These are phyloP conservation scores for Pseudopediastrum boryanum DNA, from an alignment of 139 green algal species.

Conservation along the genomic window DNA sequence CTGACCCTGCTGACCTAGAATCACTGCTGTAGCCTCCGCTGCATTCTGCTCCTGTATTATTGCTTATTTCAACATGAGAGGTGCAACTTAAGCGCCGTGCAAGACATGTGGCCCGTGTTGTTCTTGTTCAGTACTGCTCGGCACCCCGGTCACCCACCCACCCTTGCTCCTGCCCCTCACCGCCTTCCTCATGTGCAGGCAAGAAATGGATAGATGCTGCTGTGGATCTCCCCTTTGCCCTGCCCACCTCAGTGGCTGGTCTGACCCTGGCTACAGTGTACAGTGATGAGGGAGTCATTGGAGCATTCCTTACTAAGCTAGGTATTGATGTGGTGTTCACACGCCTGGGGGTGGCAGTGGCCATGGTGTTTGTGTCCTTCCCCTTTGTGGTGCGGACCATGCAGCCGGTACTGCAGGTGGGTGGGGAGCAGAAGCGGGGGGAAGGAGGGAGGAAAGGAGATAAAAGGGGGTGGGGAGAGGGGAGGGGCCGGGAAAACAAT, in stretches of 20 bases:
- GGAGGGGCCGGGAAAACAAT: too few relatives aligned
- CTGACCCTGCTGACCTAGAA: too few relatives aligned
- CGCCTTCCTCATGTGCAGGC: constrained; percentile 21
- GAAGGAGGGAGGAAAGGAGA: too few relatives aligned
- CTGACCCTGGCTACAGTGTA: constrained; percentile 77
- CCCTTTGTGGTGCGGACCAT: constrained; percentile 79
- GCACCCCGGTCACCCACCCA: too few relatives aligned
- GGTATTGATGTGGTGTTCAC: constrained; percentile 71
- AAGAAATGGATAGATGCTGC: constrained; percentile 69
- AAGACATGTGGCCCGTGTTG: too few relatives aligned
- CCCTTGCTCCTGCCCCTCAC: not conserved
- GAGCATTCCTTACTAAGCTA: constrained; percentile 38
- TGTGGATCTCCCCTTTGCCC: constrained; percentile 77
- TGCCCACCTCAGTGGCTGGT: constrained; percentile 73
- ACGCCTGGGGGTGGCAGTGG: constrained; percentile 59
- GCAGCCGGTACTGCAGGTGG: constrained; percentile 72
- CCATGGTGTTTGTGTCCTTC: constrained; percentile 84
- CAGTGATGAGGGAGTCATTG: constrained; percentile 59
- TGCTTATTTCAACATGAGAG: too few relatives aligned
- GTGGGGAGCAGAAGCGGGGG: constrained; percentile 4
- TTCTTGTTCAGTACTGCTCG: too few relatives aligned
- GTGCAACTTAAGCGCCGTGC: too few relatives aligned
- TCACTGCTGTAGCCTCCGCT: too few relatives aligned
- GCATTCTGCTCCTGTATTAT: too few relatives aligned
- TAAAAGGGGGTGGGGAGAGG: too few relatives aligned